These are phyloP conservation scores for Hypericum perforatum DNA, from an alignment of 345 rosid genomes.

Conservation along the genomic window DNA sequence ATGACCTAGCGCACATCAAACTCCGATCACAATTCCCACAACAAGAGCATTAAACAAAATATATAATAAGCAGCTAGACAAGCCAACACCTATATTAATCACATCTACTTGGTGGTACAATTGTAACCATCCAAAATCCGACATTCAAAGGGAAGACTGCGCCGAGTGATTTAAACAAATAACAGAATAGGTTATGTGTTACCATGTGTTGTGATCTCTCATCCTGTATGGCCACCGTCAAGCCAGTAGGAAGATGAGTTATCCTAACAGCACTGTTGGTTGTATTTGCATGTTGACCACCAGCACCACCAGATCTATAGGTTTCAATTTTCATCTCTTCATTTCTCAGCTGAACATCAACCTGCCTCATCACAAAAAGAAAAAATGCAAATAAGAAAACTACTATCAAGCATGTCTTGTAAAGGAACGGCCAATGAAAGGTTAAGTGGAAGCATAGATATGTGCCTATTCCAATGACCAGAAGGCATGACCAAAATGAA, in stretches of 20 bases:
- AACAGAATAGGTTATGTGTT: slow-evolving; percentile 6
- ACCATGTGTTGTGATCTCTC: slow-evolving; percentile 98
- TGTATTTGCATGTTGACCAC: slow-evolving; percentile 89
- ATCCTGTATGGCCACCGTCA: slow-evolving; percentile 81
- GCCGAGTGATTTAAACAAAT: too few species aligned
- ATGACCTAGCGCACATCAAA: too few species aligned
- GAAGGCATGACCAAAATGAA: too few species aligned
- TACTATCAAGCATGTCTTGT: background rate
- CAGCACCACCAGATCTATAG: slow-evolving; percentile 84
- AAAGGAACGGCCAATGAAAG: background rate
- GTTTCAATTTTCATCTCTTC: slow-evolving; percentile 91
- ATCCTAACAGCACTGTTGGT: slow-evolving; percentile 92
- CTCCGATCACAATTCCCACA: too few species aligned
- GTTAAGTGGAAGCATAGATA: too few species aligned
- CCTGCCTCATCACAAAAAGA: slow-evolving; percentile 33
- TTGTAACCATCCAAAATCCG: too few species aligned
- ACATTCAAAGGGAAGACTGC: too few species aligned
- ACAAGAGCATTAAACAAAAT: too few species aligned
- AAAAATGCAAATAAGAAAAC: slow-evolving; percentile 1
- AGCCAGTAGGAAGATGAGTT: slow-evolving; percentile 70
- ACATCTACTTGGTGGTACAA: too few species aligned
- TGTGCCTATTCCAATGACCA: too few species aligned
- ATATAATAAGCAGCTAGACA: too few species aligned
- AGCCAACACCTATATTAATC: too few species aligned
- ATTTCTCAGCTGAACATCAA: slow-evolving; percentile 82